Conservation (phyloP, 805 yeast genomes). For the Wickerhamomyces strasburgensis region DNA sequence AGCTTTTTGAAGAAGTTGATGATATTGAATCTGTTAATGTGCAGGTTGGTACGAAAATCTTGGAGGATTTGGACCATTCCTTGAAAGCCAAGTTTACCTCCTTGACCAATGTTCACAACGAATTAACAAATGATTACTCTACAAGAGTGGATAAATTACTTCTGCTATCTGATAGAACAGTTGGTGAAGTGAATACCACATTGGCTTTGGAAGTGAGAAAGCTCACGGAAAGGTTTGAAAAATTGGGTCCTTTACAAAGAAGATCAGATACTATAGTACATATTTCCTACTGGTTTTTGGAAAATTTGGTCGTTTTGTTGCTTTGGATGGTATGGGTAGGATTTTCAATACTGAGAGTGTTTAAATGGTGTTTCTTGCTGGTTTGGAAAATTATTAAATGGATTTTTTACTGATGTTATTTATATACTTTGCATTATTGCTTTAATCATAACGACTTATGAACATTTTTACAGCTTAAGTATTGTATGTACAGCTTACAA, state of each 20-base stretch:
- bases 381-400: slow-evolving; percentile 15
- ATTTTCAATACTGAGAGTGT: slow-evolving; percentile 41
- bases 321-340: slow-evolving; percentile 55
- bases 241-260: slow-evolving; percentile 29
- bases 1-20: slow-evolving; percentile 8
- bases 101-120: slow-evolving; percentile 15
- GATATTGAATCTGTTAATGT: slow-evolving; percentile 4
- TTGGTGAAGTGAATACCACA: slow-evolving; percentile 71
- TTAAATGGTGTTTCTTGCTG: slow-evolving; percentile 17
- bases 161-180: slow-evolving; percentile 60
- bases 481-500: too few species aligned
- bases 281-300: slow-evolving; percentile 41
- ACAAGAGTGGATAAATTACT: slow-evolving; percentile 55
- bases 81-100: slow-evolving; percentile 20
- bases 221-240: slow-evolving; percentile 44
- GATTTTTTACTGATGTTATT: slow-evolving; percentile 8
- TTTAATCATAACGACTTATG: too few species aligned
- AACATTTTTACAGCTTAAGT: too few species aligned
- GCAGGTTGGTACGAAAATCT: slow-evolving; percentile 2
- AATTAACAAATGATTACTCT: slow-evolving; percentile 29
- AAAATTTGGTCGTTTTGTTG: slow-evolving; percentile 45
- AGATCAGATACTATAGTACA: slow-evolving; percentile 32
- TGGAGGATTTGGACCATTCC: slow-evolving; percentile 9
- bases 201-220: slow-evolving; percentile 56
- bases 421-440: too few species aligned